Evolutionary conservation across 768 basidiomycete genomes (phyloP).

Genomic region (Boletus barrowsii): DNA sequence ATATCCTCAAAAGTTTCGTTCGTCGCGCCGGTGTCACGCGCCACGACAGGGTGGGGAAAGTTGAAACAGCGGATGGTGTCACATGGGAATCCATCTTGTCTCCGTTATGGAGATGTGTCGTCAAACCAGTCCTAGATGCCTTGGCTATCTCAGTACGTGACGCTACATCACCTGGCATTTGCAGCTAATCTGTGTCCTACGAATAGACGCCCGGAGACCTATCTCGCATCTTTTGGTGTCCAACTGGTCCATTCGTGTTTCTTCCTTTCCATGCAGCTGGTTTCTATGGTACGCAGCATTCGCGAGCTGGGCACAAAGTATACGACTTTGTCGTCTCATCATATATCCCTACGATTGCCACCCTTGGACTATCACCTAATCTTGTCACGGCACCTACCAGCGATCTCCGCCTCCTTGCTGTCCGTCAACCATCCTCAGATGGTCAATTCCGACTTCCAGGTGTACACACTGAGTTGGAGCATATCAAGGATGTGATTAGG

Average conservation of each 20-base stretch:
- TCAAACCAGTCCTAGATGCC: background rate
- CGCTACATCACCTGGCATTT: too few species aligned
- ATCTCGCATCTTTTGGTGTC: too few species aligned
- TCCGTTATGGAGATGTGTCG: background rate
- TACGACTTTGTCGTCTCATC: too few species aligned
- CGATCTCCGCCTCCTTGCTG: background rate
- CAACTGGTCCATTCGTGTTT: too few species aligned
- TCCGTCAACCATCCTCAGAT: background rate
- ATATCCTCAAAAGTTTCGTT: background rate
- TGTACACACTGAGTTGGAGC: background rate
- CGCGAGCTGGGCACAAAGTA: too few species aligned
- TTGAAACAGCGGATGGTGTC: background rate
- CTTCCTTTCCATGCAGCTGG: too few species aligned
- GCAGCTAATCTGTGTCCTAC: too few species aligned
- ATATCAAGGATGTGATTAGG: background rate
- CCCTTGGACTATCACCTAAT: background rate
- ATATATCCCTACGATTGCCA: too few species aligned
- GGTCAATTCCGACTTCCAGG: background rate
- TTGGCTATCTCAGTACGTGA: too few species aligned
- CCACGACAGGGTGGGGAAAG: background rate
- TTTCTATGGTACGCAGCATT: too few species aligned
- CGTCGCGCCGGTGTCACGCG: background rate
- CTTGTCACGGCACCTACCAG: background rate
- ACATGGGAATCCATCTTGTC: background rate
- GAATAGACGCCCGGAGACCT: too few species aligned